Percentiles rank a stretch among this genome's conserved stretches.
These are phyloP conservation scores for Cryptococcus sp. DNA, from an alignment of 1,284 basidiomycete genomes.

Conservation along the genomic window DNA sequence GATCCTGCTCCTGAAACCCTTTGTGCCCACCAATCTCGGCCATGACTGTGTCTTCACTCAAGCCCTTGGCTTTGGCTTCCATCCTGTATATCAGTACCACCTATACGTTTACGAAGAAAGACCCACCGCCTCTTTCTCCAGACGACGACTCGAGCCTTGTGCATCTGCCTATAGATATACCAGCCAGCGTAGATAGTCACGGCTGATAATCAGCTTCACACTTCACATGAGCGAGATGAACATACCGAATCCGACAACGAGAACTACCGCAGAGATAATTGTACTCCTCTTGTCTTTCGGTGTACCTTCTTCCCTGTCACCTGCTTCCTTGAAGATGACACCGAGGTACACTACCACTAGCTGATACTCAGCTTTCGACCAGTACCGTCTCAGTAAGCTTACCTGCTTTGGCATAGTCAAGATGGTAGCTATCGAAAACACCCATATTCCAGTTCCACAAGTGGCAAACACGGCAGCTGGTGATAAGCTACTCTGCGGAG, in stretches of 20 bases:
- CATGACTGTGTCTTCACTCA: no score
- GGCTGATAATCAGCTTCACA: constrained; percentile 34
- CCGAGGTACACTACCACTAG: constrained; percentile 70
- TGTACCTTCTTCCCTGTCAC: constrained; percentile 17
- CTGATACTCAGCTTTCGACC: constrained; percentile 40
- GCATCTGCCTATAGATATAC: constrained; percentile 75
- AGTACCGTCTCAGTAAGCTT: constrained; percentile 25
- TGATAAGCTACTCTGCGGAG: neutral
- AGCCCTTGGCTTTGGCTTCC: neutral
- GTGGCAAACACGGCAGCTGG: constrained; percentile 67
- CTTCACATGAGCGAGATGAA: neutral
- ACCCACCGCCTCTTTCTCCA: constrained; percentile 68
- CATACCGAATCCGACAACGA: constrained; percentile 55
- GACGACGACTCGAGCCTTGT: constrained; percentile 65
- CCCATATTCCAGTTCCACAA: constrained; percentile 68
- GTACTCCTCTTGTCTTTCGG: constrained; percentile 3
- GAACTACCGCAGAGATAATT: constrained; percentile 59
- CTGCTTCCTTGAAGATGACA: constrained; percentile 52
- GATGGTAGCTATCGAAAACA: constrained; percentile 60
- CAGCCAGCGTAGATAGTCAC: constrained; percentile 75
- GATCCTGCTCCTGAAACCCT: neutral
- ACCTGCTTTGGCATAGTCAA: constrained; percentile 68
- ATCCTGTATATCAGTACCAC: neutral
- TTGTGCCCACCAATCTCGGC: neutral
- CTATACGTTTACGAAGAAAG: neutral